Evolutionary conservation across 2,329 filamentous ascomycete genomes (phyloP).

Genomic region (Alternaria arborescens): DNA sequence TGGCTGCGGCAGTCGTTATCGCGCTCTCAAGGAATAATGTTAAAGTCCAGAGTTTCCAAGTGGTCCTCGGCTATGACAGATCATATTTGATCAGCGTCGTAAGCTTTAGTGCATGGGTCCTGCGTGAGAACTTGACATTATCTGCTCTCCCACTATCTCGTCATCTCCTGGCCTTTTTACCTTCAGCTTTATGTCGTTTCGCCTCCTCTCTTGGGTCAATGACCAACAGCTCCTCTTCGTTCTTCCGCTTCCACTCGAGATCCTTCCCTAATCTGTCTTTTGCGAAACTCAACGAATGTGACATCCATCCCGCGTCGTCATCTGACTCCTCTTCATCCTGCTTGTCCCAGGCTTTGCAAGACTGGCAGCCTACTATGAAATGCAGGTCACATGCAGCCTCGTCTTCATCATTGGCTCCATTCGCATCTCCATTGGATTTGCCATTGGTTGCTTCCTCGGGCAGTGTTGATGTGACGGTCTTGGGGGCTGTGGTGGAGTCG

Average conservation of each 20-base stretch:
- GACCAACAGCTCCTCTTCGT: constrained; percentile 88
- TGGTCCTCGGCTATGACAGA: background rate
- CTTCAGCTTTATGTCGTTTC: constrained; percentile 70
- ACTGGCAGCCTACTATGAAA: constrained; percentile 95
- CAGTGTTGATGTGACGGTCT: constrained; percentile 40
- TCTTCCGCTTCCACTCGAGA: constrained; percentile 86
- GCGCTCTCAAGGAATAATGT: background rate
- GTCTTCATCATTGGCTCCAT: constrained; percentile 39
- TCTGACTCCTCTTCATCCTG: constrained; percentile 68
- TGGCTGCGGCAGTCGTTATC: background rate
- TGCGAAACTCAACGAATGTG: constrained; percentile 82
- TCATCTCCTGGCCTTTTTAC: constrained; percentile 54
- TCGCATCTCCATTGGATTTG: constrained; percentile 2
- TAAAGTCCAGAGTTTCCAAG: background rate
- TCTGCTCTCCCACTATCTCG: constrained; percentile 39
- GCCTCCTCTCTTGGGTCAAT: constrained; percentile 91
- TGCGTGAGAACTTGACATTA: constrained; percentile 23
- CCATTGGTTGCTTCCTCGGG: constrained; percentile 29
- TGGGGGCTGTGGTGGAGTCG: constrained; percentile 46
- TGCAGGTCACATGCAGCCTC: constrained; percentile 83
- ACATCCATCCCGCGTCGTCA: constrained; percentile 78
- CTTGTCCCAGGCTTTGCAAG: constrained; percentile 85
- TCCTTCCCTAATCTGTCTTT: constrained; percentile 92
- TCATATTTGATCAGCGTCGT: background rate
- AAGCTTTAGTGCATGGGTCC: background rate